Percentiles rank a stretch among this genome's conserved stretches.
Conservation (phyloP, 345 rosid species). For the Populus ilicifolia region DNA sequence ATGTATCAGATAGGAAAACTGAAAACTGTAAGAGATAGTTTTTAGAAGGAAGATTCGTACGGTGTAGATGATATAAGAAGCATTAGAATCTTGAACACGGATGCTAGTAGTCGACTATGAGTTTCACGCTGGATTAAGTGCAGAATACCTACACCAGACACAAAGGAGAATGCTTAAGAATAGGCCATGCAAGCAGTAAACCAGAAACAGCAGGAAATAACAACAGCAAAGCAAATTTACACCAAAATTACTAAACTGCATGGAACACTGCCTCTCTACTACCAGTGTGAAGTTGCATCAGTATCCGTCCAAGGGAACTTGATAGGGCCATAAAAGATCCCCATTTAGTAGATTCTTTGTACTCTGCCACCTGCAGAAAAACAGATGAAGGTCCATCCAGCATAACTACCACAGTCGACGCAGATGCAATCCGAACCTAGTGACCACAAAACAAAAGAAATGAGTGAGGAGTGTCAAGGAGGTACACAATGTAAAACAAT, state of each 20-base stretch:
- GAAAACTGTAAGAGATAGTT: conserved; percentile 2
- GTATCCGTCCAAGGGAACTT: conserved; percentile 74
- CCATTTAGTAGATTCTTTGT: conserved; percentile 61
- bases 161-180: conserved; percentile 9
- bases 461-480: conserved; percentile 10
- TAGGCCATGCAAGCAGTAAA: conserved; percentile 13
- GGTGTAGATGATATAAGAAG: conserved; percentile 85
- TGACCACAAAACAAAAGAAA: conserved; percentile 28
- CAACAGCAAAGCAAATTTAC: conserved; percentile 5
- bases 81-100: conserved; percentile 73
- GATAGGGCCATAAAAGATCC: conserved; percentile 83
- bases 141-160: conserved; percentile 56
- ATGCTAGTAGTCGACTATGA: conserved; percentile 61
- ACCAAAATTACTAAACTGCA: conserved; percentile 16
- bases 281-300: conserved; percentile 94
- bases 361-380: conserved; percentile 89
- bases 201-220: background rate
- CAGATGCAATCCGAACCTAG: conserved; percentile 77
- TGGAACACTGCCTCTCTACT: conserved; percentile 24
- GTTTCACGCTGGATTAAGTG: conserved; percentile 70
- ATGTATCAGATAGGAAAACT: background rate
- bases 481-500: background rate
- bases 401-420: conserved; percentile 73
- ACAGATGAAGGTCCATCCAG: conserved; percentile 79
- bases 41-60: conserved; percentile 46